Percentiles rank a stretch among this genome's conserved stretches.
These are phyloP conservation scores for Rhazya stricta DNA, from an alignment of 257 asterid genomes.

Conservation along the genomic window DNA sequence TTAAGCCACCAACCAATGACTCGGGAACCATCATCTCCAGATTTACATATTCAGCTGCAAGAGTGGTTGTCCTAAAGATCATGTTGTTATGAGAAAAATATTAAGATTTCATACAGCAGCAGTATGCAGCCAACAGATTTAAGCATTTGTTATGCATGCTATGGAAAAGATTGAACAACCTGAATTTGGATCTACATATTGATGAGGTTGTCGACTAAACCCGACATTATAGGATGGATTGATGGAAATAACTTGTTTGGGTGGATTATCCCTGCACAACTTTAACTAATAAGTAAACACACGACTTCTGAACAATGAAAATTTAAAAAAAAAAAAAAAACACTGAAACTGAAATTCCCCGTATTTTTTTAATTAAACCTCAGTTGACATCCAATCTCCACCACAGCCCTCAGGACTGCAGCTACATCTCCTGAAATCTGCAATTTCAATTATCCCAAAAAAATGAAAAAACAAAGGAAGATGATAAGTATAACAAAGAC, in stretches of 20 bases:
- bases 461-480: slow-evolving; percentile 5
- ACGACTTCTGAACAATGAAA: no score
- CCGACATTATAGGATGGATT: slow-evolving; percentile 58
- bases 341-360: not conserved
- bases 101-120: slow-evolving; percentile 28
- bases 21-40: slow-evolving; percentile 88
- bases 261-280: slow-evolving; percentile 73
- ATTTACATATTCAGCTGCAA: slow-evolving; percentile 77
- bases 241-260: slow-evolving; percentile 81
- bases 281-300: slow-evolving; percentile 1
- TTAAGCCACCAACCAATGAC: slow-evolving; percentile 88
- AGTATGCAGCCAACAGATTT: slow-evolving; percentile 25
- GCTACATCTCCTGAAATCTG: slow-evolving; percentile 89
- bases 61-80: slow-evolving; percentile 40
- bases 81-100: slow-evolving; percentile 35
- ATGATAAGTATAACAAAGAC: not conserved
- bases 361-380: slow-evolving; percentile 35
- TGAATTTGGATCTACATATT: slow-evolving; percentile 59
- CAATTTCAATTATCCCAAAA: slow-evolving; percentile 12
- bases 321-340: not conserved
- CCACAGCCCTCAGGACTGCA: slow-evolving; percentile 82
- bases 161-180: slow-evolving; percentile 42
- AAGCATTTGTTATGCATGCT: slow-evolving; percentile 18
- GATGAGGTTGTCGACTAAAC: slow-evolving; percentile 51
- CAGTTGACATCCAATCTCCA: slow-evolving; percentile 82